A percentile compares a stretch with the other conserved stretches of the same genome.
Evolutionary conservation across 2,329 filamentous ascomycete genomes (phyloP).

Genomic region (Talaromyces rugulosus): DNA sequence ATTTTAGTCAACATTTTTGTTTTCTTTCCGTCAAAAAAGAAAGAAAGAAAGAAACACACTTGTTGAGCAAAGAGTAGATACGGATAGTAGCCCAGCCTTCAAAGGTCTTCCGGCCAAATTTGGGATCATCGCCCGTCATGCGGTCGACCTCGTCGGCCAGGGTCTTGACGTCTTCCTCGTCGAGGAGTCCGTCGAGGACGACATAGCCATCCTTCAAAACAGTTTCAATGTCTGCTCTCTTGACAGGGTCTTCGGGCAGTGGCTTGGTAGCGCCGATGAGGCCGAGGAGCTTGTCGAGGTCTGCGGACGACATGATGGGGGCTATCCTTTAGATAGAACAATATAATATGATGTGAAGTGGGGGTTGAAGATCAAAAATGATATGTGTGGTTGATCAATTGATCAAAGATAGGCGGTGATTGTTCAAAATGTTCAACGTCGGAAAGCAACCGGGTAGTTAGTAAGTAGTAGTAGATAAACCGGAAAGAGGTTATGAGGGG

Average conservation of each 20-base stretch:
- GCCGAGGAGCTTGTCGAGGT: slow-evolving; percentile 3
- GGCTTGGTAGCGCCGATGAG: slow-evolving; percentile 5
- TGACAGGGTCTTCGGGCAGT: slow-evolving; percentile 17
- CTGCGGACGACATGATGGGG: not conserved
- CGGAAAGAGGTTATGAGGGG: not conserved
- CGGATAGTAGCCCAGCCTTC: slow-evolving; percentile 36
- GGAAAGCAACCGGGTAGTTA: no score
- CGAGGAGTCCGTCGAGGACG: slow-evolving; percentile 30
- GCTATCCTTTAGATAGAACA: not conserved
- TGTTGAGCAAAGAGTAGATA: slow-evolving; percentile 38
- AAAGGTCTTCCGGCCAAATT: slow-evolving; percentile 32
- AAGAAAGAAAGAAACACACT: slow-evolving; percentile 16
- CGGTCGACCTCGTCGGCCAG: slow-evolving; percentile 28
- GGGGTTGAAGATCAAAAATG: no score
- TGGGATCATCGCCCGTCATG: slow-evolving; percentile 26
- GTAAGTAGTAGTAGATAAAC: no score
- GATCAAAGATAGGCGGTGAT: no score
- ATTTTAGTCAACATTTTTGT: not conserved
- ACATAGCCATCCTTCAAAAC: slow-evolving; percentile 35
- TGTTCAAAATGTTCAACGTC: no score
- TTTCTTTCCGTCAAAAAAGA: not conserved
- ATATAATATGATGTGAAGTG: no score
- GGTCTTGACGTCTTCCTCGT: slow-evolving; percentile 26
- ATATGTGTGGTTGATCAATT: no score
- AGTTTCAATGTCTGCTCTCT: slow-evolving; percentile 23